Conservation (phyloP, 371 early-diverging fungal species). For the Rozella allomycis region DNA sequence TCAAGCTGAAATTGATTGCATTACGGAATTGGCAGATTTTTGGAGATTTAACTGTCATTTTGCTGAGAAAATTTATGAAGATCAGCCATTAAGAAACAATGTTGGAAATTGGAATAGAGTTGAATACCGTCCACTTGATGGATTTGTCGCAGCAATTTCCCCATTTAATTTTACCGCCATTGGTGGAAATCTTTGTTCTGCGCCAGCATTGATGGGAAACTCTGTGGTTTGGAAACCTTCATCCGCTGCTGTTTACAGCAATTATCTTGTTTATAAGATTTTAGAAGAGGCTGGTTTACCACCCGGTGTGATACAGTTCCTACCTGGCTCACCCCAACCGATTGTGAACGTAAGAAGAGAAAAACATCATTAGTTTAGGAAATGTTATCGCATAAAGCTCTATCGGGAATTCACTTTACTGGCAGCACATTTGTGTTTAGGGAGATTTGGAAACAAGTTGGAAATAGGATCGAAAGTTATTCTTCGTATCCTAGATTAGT, state of each 20-base stretch:
- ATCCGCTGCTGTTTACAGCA: constrained; percentile 60
- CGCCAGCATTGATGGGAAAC: constrained; percentile 89
- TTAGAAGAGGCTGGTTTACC: constrained; percentile 88
- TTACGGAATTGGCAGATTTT: constrained; percentile 81
- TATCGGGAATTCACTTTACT: constrained; percentile 93
- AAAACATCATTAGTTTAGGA: too few species aligned
- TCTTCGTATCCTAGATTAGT: constrained; percentile 85
- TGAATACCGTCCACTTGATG: constrained; percentile 88
- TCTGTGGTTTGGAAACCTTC: constrained; percentile 94
- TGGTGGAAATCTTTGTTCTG: constrained; percentile 78
- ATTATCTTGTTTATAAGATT: constrained; percentile 70
- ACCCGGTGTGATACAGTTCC: constrained; percentile 87
- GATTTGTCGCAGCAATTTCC: constrained; percentile 84
- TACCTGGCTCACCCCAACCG: constrained; percentile 69
- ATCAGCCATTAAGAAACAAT: constrained; percentile 81
- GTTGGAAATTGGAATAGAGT: constrained; percentile 75
- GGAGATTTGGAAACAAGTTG: constrained; percentile 73
- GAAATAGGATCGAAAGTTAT: constrained; percentile 68
- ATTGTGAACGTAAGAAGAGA: too few species aligned
- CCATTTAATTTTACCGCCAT: constrained; percentile 99
- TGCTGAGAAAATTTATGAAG: constrained; percentile 73
- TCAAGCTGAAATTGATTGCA: constrained; percentile 96
- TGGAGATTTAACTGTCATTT: constrained; percentile 86
- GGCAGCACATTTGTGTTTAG: constrained; percentile 85
- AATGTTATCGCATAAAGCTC: too few species aligned